Conservation (phyloP, 257 asterid species). For the Solanum chilense region DNA sequence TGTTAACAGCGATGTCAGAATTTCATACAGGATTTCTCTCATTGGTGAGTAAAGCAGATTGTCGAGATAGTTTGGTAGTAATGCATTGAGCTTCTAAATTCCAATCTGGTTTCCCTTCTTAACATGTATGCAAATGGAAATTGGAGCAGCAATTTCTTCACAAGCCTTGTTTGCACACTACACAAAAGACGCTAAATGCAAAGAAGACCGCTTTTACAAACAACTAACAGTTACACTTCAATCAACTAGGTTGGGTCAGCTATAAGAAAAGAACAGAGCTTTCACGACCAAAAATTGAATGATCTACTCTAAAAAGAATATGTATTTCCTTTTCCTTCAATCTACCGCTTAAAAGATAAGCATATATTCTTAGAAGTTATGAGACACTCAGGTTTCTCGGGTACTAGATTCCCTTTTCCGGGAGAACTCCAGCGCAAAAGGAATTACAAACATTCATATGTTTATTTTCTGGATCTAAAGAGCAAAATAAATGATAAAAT, state of each 20-base stretch:
- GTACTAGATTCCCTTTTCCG: background rate
- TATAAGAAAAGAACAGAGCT: background rate
- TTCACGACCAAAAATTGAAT: background rate
- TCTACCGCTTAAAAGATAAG: background rate
- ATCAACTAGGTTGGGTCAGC: background rate
- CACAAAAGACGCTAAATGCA: background rate
- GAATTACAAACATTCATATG: background rate
- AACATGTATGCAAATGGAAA: background rate
- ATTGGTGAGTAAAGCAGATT: background rate
- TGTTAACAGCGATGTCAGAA: background rate
- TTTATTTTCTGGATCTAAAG: background rate
- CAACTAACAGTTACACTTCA: background rate
- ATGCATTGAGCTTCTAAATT: background rate
- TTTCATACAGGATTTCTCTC: background rate
- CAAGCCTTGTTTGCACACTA: background rate
- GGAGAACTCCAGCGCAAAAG: background rate
- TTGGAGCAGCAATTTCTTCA: background rate
- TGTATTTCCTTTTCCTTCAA: background rate
- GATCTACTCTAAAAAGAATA: background rate
- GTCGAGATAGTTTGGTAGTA: background rate
- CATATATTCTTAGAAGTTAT: background rate
- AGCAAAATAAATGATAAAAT: background rate
- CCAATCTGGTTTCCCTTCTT: background rate
- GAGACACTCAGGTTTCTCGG: background rate
- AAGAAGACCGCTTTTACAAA: background rate